Conservation (phyloP, 2,329 filamentous ascomycete genomes). For the Metarhizium rileyi region DNA sequence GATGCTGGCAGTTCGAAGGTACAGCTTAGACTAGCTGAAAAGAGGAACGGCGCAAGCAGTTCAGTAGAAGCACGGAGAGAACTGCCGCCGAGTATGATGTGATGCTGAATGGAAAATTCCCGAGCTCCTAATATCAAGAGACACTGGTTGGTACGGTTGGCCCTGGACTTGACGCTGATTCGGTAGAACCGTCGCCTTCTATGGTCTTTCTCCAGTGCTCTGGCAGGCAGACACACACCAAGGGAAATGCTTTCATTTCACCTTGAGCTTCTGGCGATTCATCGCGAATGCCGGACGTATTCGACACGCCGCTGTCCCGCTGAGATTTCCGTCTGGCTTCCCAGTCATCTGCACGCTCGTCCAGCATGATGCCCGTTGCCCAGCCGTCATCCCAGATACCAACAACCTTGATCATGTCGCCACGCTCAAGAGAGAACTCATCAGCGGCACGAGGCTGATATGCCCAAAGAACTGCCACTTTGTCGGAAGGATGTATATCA, state of each 20-base stretch:
- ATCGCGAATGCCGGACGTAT: constrained; percentile 56
- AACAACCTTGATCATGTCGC: constrained; percentile 96
- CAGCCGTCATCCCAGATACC: constrained; percentile 99
- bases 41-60: constrained; percentile 1
- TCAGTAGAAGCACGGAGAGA: constrained; percentile 2
- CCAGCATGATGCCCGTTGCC: constrained; percentile 83
- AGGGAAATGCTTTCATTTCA: constrained; percentile 94
- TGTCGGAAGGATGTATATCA: constrained; percentile 85
- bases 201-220: constrained; percentile 97
- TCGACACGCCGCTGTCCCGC: constrained; percentile 87
- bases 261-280: constrained; percentile 54
- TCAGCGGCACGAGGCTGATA: constrained; percentile 91
- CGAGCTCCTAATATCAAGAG: constrained; percentile 2
- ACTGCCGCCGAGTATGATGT: background rate
- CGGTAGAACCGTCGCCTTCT: constrained; percentile 71
- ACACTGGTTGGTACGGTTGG: constrained; percentile 1
- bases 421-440: constrained; percentile 85
- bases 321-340: constrained; percentile 66
- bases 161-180: constrained; percentile 42
- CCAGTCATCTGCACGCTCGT: constrained; percentile 82
- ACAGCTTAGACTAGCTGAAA: background rate
- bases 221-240: constrained; percentile 91
- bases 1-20: background rate
- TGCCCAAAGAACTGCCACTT: constrained; percentile 87
- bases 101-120: background rate